Conservation (phyloP, 73 alveolate species). For the Breviolum minutum region DNA sequence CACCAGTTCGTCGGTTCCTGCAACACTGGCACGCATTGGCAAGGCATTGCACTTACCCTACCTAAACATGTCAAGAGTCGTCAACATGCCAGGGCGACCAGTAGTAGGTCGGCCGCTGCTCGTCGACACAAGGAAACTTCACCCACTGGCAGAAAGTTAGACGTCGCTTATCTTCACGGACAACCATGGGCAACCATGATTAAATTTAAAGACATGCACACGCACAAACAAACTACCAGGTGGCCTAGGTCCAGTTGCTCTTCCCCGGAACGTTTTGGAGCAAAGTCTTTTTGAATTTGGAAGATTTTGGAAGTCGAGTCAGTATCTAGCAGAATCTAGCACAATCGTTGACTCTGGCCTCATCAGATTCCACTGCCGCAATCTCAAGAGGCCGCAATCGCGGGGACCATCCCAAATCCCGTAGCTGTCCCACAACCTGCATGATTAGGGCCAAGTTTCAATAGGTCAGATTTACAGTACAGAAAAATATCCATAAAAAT, state of each 20-base stretch:
- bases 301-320: background rate
- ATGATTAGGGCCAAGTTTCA: too few species aligned
- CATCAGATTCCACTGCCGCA: constrained; percentile 16
- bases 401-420: constrained; percentile 54
- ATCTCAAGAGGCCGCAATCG: constrained; percentile 9
- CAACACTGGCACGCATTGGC: background rate
- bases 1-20: constrained; percentile 69
- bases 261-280: too few species aligned
- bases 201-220: too few species aligned
- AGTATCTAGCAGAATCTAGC: background rate
- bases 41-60: too few species aligned
- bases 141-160: constrained; percentile 63
- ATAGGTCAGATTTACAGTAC: too few species aligned
- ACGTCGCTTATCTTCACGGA: too few species aligned
- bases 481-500: too few species aligned
- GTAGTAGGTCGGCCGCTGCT: constrained; percentile 39
- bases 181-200: too few species aligned
- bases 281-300: background rate
- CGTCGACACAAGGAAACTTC: constrained; percentile 32
- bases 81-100: constrained; percentile 47
- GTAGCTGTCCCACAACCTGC: constrained; percentile 27
- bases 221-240: background rate
- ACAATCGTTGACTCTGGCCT: background rate
- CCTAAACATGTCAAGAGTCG: background rate
- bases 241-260: too few species aligned